Conservation (phyloP, 1,284 basidiomycete genomes). For the Marasmius sp. region DNA sequence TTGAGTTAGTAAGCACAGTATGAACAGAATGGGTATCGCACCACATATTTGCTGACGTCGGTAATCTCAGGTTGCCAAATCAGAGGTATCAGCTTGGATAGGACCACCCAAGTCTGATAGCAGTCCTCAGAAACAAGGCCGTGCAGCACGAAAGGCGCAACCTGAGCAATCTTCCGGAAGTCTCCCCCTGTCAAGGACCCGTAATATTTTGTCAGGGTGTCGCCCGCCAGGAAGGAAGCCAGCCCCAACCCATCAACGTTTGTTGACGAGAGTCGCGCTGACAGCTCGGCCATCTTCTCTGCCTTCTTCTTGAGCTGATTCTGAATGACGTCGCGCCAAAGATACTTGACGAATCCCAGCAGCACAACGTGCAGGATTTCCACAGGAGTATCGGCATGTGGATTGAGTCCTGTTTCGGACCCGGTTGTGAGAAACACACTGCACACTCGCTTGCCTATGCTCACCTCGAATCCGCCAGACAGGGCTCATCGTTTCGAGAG, state of each 20-base stretch:
- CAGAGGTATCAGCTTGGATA: constrained; percentile 30
- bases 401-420: constrained; percentile 3
- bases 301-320: constrained; percentile 18
- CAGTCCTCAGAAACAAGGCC: constrained; percentile 23
- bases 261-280: constrained; percentile 21
- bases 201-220: constrained; percentile 33
- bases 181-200: constrained; percentile 34
- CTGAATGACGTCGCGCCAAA: constrained; percentile 33
- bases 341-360: constrained; percentile 14
- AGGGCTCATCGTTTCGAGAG: constrained; percentile 10
- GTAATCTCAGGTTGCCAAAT: constrained; percentile 37
- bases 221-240: constrained; percentile 22
- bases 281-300: constrained; percentile 14
- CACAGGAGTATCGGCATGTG: constrained; percentile 6
- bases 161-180: constrained; percentile 34
- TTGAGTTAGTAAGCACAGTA: not conserved
- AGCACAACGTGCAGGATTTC: constrained; percentile 18
- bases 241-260: constrained; percentile 29
- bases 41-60: constrained; percentile 27
- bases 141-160: constrained; percentile 35
- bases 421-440: not conserved
- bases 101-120: constrained; percentile 28
- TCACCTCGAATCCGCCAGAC: constrained; percentile 3
- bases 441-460: not conserved
- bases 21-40: constrained; percentile 19